phyloP scores from a whole-genome alignment of 106 monocot species.

The Alisma plantagoaquatica region DNA sequence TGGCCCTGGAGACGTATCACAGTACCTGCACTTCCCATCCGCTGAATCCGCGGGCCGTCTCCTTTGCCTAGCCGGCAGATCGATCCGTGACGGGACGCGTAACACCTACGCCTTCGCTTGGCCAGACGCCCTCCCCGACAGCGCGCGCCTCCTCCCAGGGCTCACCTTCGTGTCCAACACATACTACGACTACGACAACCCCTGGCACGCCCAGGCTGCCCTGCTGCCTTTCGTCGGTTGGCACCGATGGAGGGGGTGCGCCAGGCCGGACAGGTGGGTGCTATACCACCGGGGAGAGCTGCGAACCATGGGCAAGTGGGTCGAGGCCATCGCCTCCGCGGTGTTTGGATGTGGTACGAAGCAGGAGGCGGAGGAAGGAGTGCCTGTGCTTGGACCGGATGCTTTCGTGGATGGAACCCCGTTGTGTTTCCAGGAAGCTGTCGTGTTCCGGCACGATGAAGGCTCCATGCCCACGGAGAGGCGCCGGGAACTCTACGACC shows the following conservation, averaged over 20 bases:
- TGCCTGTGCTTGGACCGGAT: not conserved
- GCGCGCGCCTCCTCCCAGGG: slow-evolving; percentile 33
- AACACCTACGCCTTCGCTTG: slow-evolving; percentile 63
- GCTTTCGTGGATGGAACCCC: slow-evolving; percentile 3
- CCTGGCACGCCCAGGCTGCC: slow-evolving; percentile 63
- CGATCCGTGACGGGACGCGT: slow-evolving; percentile 34
- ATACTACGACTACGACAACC: slow-evolving; percentile 45
- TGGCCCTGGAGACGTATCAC: slow-evolving; percentile 20
- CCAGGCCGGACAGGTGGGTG: slow-evolving; percentile 46
- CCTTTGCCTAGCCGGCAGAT: slow-evolving; percentile 40
- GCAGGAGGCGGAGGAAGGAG: slow-evolving; percentile 18
- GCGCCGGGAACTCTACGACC: slow-evolving; percentile 30
- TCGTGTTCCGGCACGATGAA: slow-evolving; percentile 59
- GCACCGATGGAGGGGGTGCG: slow-evolving; percentile 29
- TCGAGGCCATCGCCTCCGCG: slow-evolving; percentile 20
- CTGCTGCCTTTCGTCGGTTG: slow-evolving; percentile 46
- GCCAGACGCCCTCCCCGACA: slow-evolving; percentile 39
- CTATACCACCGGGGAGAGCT: slow-evolving; percentile 71
- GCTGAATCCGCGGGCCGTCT: slow-evolving; percentile 23
- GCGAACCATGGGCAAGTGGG: slow-evolving; percentile 37
- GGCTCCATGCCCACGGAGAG: slow-evolving; percentile 23
- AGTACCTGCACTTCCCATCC: slow-evolving; percentile 61
- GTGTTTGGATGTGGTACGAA: slow-evolving; percentile 17
- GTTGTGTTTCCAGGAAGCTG: slow-evolving; percentile 69
- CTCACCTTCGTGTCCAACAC: slow-evolving; percentile 67